These are phyloP conservation scores for Calonectria pteridis DNA, from an alignment of 2,329 filamentous ascomycete species.

Conservation along the genomic window DNA sequence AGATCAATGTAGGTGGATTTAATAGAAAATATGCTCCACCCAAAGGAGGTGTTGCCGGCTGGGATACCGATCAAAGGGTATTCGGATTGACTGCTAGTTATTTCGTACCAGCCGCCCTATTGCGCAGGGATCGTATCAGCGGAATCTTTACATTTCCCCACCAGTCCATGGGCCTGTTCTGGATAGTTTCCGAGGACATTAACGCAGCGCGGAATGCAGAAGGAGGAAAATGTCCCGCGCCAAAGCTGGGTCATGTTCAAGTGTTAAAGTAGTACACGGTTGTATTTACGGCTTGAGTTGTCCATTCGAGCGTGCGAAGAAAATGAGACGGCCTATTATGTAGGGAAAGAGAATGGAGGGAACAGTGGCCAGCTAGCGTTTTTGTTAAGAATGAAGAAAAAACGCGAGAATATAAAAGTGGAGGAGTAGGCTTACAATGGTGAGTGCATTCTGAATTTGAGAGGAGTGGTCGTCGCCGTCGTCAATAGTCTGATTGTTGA, in stretches of 20 bases:
- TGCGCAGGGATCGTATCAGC: background rate
- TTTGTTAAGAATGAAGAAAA: too few relatives aligned
- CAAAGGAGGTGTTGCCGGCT: background rate
- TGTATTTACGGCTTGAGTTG: conserved; percentile 10
- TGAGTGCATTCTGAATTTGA: background rate
- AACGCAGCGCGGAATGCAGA: background rate
- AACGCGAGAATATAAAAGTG: background rate
- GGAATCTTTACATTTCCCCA: conserved; percentile 32
- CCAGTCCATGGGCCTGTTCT: conserved; percentile 6
- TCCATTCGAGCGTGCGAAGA: conserved; percentile 6
- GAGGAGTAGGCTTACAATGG: background rate
- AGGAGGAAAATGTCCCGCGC: conserved; percentile 1
- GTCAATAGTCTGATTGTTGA: too few relatives aligned
- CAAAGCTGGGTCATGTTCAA: background rate
- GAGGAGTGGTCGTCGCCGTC: too few relatives aligned
- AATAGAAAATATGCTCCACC: conserved; percentile 16
- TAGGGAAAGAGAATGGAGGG: conserved; percentile 30
- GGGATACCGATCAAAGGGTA: conserved; percentile 25
- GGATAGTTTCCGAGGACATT: background rate
- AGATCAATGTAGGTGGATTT: conserved; percentile 29
- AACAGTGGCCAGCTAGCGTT: conserved; percentile 6
- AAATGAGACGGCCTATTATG: conserved; percentile 25
- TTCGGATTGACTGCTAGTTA: background rate
- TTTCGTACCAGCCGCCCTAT: background rate
- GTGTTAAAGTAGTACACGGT: background rate